Percentiles rank a stretch among this genome's conserved stretches.
phyloP scores from a whole-genome alignment of 2,329 filamentous ascomycete genomes.

The Gyromitra esculenta region DNA sequence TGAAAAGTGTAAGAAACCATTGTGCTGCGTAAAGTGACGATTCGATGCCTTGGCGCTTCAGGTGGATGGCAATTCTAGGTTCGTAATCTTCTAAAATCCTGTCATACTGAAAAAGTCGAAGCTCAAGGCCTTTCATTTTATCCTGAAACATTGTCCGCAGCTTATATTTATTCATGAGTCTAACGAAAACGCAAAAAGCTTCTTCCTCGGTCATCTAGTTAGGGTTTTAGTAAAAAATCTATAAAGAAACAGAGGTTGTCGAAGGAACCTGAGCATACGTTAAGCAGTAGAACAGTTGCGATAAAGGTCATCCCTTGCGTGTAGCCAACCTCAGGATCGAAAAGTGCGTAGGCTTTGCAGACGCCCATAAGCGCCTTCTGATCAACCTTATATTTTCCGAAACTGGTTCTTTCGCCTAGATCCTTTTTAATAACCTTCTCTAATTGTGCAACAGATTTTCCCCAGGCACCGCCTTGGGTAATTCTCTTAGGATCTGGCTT shows the following conservation, averaged over 20 bases:
- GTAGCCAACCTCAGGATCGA: slow-evolving; percentile 93
- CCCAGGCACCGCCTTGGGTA: slow-evolving; percentile 38
- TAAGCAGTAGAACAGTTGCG: slow-evolving; percentile 94
- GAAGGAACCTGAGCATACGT: slow-evolving; percentile 67
- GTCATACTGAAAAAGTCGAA: slow-evolving; percentile 94
- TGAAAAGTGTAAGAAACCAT: slow-evolving; percentile 99
- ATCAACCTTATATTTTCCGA: slow-evolving; percentile 92
- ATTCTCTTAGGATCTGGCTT: slow-evolving; percentile 33
- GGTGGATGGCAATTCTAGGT: slow-evolving; percentile 92
- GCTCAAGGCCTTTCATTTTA: slow-evolving; percentile 95
- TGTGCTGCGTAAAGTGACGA: slow-evolving; percentile 96
- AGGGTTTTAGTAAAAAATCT: slow-evolving; percentile 48
- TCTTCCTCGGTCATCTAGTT: slow-evolving; percentile 92
- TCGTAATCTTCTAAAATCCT: slow-evolving; percentile 91
- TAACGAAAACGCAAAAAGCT: slow-evolving; percentile 90
- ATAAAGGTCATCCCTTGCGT: slow-evolving; percentile 99
- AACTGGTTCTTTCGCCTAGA: slow-evolving; percentile 90
- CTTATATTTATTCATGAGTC: slow-evolving; percentile 95
- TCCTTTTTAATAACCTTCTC: slow-evolving; percentile 93
- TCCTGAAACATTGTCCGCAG: slow-evolving; percentile 91
- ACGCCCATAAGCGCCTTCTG: slow-evolving; percentile 95
- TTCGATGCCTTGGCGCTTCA: slow-evolving; percentile 85
- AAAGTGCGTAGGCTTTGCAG: slow-evolving; percentile 96
- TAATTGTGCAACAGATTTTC: slow-evolving; percentile 63
- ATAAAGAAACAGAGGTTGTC: background rate